These are phyloP conservation scores for Zymoseptoria ardabiliae DNA, from an alignment of 2,329 filamentous ascomycete genomes.

Conservation along the genomic window DNA sequence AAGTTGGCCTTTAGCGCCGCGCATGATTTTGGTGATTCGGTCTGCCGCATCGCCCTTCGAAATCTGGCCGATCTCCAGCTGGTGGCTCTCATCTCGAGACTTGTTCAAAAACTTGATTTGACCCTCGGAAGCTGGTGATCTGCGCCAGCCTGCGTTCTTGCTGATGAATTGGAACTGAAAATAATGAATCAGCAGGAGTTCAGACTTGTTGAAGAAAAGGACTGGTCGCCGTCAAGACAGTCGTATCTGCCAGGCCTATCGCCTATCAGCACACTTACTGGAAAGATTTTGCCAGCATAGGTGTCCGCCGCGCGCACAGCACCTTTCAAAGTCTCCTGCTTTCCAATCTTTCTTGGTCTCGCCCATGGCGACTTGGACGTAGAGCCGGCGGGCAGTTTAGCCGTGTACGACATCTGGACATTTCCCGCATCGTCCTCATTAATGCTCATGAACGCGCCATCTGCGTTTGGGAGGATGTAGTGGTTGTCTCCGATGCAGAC, in stretches of 20 bases:
- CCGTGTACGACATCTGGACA: constrained; percentile 37
- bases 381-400: constrained; percentile 30
- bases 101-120: constrained; percentile 67
- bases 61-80: constrained; percentile 50
- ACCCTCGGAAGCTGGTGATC: constrained; percentile 49
- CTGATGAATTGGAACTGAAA: constrained; percentile 53
- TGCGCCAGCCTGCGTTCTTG: constrained; percentile 63
- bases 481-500: constrained; percentile 64
- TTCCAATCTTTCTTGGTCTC: constrained; percentile 60
- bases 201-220: background rate
- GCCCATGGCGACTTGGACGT: constrained; percentile 52
- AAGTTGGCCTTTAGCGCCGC: constrained; percentile 66
- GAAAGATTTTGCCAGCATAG: constrained; percentile 27
- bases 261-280: background rate
- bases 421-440: constrained; percentile 25
- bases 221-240: too few relatives aligned
- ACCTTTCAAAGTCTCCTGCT: constrained; percentile 58
- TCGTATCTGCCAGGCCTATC: too few relatives aligned
- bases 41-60: constrained; percentile 77
- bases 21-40: constrained; percentile 87
- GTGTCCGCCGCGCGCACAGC: constrained; percentile 82
- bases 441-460: constrained; percentile 54
- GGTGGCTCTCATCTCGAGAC: constrained; percentile 47
- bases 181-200: background rate
- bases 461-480: constrained; percentile 61